A percentile compares a stretch with the other conserved stretches of the same genome.
These are phyloP conservation scores for Stenocarpella maydis DNA, from an alignment of 2,329 filamentous ascomycete species.

Conservation along the genomic window DNA sequence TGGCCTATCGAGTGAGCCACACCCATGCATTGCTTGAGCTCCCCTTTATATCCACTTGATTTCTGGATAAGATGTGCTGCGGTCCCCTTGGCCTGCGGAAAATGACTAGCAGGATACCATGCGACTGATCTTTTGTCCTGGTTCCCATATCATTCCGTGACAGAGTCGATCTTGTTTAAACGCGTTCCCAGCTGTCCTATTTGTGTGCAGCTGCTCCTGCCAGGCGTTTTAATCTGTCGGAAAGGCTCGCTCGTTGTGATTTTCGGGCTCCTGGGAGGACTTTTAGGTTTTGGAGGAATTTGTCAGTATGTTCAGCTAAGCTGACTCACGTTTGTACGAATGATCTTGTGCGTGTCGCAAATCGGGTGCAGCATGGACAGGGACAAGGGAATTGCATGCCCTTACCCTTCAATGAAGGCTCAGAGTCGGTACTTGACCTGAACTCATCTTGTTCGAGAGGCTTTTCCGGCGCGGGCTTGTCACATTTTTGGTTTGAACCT, in stretches of 20 bases:
- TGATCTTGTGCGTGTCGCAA: neutral
- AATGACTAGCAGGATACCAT: too few species aligned
- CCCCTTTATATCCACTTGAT: neutral
- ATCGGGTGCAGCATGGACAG: neutral
- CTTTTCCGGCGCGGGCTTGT: neutral
- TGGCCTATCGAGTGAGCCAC: neutral
- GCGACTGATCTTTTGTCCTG: neutral
- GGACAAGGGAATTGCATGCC: neutral
- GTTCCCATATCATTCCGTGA: neutral
- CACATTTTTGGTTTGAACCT: neutral
- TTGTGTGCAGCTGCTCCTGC: neutral
- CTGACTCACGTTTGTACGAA: neutral
- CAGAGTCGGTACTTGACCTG: constrained; percentile 30
- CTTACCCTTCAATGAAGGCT: constrained; percentile 26
- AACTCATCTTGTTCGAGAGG: neutral
- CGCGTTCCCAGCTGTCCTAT: neutral
- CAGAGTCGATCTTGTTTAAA: neutral
- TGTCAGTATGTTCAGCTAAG: neutral
- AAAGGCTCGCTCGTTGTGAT: neutral
- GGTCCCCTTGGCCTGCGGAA: too few species aligned
- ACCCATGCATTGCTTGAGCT: neutral
- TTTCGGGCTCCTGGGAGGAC: neutral
- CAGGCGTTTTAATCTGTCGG: neutral
- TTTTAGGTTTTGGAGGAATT: neutral
- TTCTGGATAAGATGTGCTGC: neutral